Conservation (phyloP, 148 eudicot genomes). For the Persicaria tinctoria region DNA sequence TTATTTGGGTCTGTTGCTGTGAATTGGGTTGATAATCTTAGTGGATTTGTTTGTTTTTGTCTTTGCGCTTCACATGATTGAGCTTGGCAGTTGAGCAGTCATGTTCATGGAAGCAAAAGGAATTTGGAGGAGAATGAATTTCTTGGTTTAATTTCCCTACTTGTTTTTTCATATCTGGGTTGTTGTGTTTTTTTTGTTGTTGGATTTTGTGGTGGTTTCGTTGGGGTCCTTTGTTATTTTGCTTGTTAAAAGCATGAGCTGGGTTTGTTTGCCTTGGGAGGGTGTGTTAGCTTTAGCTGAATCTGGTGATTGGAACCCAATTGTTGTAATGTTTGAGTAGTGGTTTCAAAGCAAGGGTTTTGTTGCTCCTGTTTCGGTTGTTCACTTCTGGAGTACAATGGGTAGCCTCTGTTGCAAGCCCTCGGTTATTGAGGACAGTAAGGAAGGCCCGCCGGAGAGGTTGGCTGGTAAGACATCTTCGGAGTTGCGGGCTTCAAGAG, state of each 20-base stretch:
- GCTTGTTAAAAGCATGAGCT: neutral
- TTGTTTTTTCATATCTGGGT: neutral
- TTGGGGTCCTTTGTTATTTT: neutral
- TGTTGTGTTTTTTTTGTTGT: neutral
- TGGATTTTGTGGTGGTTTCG: neutral
- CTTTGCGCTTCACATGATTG: neutral
- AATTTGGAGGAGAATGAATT: neutral
- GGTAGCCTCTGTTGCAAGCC: conserved; percentile 70
- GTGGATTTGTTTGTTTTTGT: neutral
- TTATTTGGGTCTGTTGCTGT: too few relatives aligned
- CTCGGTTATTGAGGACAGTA: conserved; percentile 47
- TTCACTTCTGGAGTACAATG: conserved; percentile 22
- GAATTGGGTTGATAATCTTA: neutral
- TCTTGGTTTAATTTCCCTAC: neutral
- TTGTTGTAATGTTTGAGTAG: neutral
- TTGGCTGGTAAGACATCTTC: conserved; percentile 34
- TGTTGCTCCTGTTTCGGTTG: neutral
- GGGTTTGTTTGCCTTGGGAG: neutral
- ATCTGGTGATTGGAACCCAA: neutral
- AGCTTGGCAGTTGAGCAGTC: neutral
- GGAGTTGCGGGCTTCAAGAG: conserved; percentile 27
- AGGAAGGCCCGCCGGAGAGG: conserved; percentile 55
- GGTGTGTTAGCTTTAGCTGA: too few relatives aligned
- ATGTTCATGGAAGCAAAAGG: neutral
- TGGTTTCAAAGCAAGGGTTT: neutral